phyloP scores from a whole-genome alignment of 768 basidiomycete genomes.

The Pleurotus pulmonarius region DNA sequence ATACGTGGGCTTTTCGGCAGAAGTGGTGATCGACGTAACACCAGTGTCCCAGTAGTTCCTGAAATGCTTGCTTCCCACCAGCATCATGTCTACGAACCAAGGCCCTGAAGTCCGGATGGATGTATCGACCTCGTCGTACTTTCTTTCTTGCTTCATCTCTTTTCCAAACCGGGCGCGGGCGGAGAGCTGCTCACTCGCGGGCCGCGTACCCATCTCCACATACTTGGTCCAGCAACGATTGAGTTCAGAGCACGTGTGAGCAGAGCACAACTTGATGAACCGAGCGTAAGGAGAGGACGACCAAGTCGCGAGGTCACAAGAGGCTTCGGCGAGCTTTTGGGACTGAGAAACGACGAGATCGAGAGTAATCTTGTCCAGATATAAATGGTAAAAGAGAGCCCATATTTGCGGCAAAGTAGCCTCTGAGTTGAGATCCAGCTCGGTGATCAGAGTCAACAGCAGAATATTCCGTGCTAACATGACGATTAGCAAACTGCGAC shows the following conservation, averaged over 20 bases:
- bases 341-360: slow-evolving; percentile 34
- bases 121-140: slow-evolving; percentile 1
- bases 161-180: slow-evolving; percentile 15
- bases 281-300: slow-evolving; percentile 30
- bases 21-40: slow-evolving; percentile 21
- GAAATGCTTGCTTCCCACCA: slow-evolving; percentile 17
- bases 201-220: slow-evolving; percentile 21
- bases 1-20: slow-evolving; percentile 18
- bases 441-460: slow-evolving; percentile 38
- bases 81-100: slow-evolving; percentile 15
- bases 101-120: slow-evolving; percentile 34
- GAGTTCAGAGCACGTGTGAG: slow-evolving; percentile 33
- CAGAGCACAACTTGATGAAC: slow-evolving; percentile 33
- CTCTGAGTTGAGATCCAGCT: slow-evolving; percentile 17
- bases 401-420: slow-evolving; percentile 23
- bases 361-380: slow-evolving; percentile 32
- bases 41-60: slow-evolving; percentile 39
- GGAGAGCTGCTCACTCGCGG: slow-evolving; percentile 15
- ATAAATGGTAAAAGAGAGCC: slow-evolving; percentile 49
- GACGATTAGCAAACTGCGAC: not conserved
- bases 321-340: slow-evolving; percentile 28
- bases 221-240: slow-evolving; percentile 38
- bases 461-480: slow-evolving; percentile 44
- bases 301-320: slow-evolving; percentile 34
- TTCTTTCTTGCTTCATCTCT: slow-evolving; percentile 15